A percentile compares a stretch with the other conserved stretches of the same genome.
phyloP scores from a whole-genome alignment of 495 filamentous ascomycete species.

The Platismatia glauca region DNA sequence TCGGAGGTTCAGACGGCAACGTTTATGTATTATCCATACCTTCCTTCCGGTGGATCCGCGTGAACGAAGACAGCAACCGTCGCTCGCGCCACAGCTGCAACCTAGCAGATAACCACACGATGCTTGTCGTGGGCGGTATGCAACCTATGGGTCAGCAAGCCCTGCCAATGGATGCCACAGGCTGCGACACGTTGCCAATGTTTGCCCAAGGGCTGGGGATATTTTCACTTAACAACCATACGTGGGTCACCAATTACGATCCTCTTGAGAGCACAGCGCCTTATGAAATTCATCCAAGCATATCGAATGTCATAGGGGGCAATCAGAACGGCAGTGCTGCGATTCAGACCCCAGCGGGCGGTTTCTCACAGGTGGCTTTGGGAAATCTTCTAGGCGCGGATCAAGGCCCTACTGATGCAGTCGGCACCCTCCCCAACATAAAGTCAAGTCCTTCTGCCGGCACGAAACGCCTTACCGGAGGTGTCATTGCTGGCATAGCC shows the following conservation, averaged over 20 bases:
- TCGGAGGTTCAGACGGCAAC: slow-evolving; percentile 11
- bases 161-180: slow-evolving; percentile 9
- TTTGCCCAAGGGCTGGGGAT: slow-evolving; percentile 18
- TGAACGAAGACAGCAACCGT: slow-evolving; percentile 15
- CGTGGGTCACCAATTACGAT: slow-evolving; percentile 14
- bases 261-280: slow-evolving; percentile 3
- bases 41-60: slow-evolving; percentile 19
- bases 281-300: slow-evolving; percentile 15
- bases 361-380: slow-evolving; percentile 10
- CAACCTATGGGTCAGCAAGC: slow-evolving; percentile 7
- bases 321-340: slow-evolving; percentile 15
- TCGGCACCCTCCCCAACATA: background rate
- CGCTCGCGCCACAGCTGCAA: slow-evolving; percentile 13
- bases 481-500: slow-evolving; percentile 9
- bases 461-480: background rate
- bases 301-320: slow-evolving; percentile 15
- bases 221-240: slow-evolving; percentile 18
- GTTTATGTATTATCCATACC: slow-evolving; percentile 21
- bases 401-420: background rate
- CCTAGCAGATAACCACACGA: slow-evolving; percentile 12
- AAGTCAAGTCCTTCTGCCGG: background rate
- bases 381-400: slow-evolving; percentile 7
- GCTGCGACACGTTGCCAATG: slow-evolving; percentile 13
- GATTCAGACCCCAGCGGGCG: slow-evolving; percentile 11
- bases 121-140: slow-evolving; percentile 18